Conservation (phyloP, 2,329 filamentous ascomycete species). For the Pestalotiopsis sp. region DNA sequence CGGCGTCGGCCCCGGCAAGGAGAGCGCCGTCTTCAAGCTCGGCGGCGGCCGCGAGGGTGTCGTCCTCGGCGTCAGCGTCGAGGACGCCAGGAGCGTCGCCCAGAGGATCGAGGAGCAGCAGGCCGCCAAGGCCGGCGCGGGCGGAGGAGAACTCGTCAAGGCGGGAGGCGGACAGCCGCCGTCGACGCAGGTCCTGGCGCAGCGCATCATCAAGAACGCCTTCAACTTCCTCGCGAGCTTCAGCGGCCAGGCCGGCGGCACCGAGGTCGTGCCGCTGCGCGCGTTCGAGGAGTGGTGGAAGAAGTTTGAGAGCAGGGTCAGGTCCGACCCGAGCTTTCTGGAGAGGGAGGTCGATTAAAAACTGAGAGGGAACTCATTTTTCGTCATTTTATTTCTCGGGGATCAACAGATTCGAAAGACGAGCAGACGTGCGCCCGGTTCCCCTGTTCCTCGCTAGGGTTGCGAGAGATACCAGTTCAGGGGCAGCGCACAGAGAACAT, state of each 20-base stretch:
- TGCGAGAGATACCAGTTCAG: slow-evolving; percentile 9
- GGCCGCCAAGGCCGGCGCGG: slow-evolving; percentile 20
- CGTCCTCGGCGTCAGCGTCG: slow-evolving; percentile 81
- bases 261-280: slow-evolving; percentile 90
- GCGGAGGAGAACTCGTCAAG: slow-evolving; percentile 16
- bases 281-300: slow-evolving; percentile 98
- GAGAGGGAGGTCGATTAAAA: slow-evolving; percentile 56
- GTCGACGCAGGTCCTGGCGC: slow-evolving; percentile 79
- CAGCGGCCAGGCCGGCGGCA: slow-evolving; percentile 66
- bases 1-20: slow-evolving; percentile 86
- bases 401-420: background rate
- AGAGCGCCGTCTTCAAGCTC: slow-evolving; percentile 88
- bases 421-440: background rate
- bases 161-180: slow-evolving; percentile 37
- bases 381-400: background rate
- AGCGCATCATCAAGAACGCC: slow-evolving; percentile 93
- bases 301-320: slow-evolving; percentile 89
- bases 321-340: slow-evolving; percentile 85
- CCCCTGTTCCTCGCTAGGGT: slow-evolving; percentile 1
- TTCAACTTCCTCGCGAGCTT: slow-evolving; percentile 96
- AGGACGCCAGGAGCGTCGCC: slow-evolving; percentile 73
- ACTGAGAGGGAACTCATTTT: no score
- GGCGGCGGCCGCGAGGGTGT: slow-evolving; percentile 46
- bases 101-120: slow-evolving; percentile 57
- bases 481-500: background rate